A percentile compares a stretch with the other conserved stretches of the same genome.
These are phyloP conservation scores for Juglanconis juglandina DNA, from an alignment of 2,329 filamentous ascomycete genomes.

Conservation along the genomic window DNA sequence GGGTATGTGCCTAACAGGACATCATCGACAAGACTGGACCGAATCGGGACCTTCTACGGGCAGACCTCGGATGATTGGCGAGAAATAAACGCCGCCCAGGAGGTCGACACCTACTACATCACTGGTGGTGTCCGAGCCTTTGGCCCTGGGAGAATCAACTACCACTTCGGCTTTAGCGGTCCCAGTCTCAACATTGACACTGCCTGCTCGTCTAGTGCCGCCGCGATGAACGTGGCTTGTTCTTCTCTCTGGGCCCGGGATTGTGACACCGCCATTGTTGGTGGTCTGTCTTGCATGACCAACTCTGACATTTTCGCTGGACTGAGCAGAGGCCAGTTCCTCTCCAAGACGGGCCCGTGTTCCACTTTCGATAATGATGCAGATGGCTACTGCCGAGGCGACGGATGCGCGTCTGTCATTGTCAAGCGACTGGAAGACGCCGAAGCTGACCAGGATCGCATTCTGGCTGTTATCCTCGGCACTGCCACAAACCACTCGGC, in stretches of 20 bases:
- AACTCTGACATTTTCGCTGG: constrained; percentile 79
- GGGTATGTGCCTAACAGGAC: constrained; percentile 73
- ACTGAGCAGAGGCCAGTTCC: constrained; percentile 71
- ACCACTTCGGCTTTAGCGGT: constrained; percentile 73
- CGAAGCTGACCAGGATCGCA: constrained; percentile 70
- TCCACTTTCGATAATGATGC: constrained; percentile 79
- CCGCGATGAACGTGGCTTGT: constrained; percentile 69
- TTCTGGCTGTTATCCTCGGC: constrained; percentile 71
- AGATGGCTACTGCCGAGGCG: constrained; percentile 79
- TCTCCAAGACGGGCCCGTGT: constrained; percentile 72
- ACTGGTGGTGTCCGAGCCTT: constrained; percentile 42
- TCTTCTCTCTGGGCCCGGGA: constrained; percentile 71
- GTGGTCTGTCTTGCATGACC: constrained; percentile 73
- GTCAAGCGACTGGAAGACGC: constrained; percentile 80
- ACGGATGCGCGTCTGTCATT: constrained; percentile 70
- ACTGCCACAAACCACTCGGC: constrained; percentile 79
- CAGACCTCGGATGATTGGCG: constrained; percentile 75
- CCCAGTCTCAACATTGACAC: constrained; percentile 72
- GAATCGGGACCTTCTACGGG: constrained; percentile 72
- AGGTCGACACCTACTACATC: constrained; percentile 59
- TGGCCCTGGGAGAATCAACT: constrained; percentile 62
- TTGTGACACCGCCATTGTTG: constrained; percentile 76
- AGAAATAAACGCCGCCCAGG: constrained; percentile 69
- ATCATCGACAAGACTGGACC: constrained; percentile 60
- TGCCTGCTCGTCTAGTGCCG: constrained; percentile 73